Percentiles rank a stretch among this genome's conserved stretches.
These are phyloP conservation scores for Scutellaria barbata DNA, from an alignment of 257 asterid genomes.

Conservation along the genomic window DNA sequence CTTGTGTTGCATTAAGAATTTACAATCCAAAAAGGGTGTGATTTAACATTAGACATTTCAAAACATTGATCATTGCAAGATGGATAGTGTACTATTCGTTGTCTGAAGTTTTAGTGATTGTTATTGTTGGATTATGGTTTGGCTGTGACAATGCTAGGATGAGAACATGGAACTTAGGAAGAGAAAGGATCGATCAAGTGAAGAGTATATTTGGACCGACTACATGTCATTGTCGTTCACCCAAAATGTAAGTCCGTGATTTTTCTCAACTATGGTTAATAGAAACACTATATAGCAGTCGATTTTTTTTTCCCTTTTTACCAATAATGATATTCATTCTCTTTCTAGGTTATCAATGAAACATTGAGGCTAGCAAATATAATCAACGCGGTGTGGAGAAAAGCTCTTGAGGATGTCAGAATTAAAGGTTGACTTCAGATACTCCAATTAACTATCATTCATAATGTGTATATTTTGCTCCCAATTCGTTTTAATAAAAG, in stretches of 20 bases:
- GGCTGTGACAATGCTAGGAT: constrained; percentile 52
- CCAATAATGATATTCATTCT: not conserved
- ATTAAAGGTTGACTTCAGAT: constrained; percentile 61
- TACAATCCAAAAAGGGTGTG: not conserved
- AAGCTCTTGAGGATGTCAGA: constrained; percentile 86
- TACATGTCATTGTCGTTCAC: constrained; percentile 76
- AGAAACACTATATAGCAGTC: not conserved
- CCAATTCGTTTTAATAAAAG: not conserved
- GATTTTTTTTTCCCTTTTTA: not conserved
- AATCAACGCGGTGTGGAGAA: constrained; percentile 97
- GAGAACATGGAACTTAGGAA: constrained; percentile 84
- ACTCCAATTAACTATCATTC: not conserved
- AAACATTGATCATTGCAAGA: constrained; percentile 2
- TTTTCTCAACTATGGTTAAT: too few relatives aligned
- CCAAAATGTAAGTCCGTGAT: constrained; percentile 61
- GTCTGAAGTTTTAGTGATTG: not conserved
- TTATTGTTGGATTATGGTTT: not conserved
- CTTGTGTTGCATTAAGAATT: not conserved
- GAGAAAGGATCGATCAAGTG: constrained; percentile 52
- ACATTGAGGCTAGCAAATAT: constrained; percentile 85
- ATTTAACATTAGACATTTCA: not conserved
- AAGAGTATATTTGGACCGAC: constrained; percentile 83
- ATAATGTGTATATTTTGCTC: not conserved
- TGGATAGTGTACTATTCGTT: not conserved
- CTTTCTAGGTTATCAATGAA: constrained; percentile 82